phyloP scores from a whole-genome alignment of 2,329 filamentous ascomycete species.

The Neocucurbitaria cava region DNA sequence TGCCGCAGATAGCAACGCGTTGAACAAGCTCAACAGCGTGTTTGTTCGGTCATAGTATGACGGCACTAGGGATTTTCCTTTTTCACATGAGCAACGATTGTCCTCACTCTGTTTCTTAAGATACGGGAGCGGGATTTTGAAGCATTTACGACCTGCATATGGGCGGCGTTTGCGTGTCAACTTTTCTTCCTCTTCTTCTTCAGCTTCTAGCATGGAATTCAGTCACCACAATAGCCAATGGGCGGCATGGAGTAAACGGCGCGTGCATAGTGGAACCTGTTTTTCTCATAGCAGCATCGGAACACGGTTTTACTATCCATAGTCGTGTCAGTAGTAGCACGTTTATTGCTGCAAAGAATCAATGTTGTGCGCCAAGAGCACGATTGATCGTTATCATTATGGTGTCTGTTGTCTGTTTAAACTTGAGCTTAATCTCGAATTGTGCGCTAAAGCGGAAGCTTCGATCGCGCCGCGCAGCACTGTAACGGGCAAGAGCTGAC shows the following conservation, averaged over 20 bases:
- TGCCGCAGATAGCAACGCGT: conserved; percentile 37
- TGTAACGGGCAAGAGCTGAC: not conserved
- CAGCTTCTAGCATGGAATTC: not conserved
- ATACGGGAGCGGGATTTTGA: conserved; percentile 8
- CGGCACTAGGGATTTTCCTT: not conserved
- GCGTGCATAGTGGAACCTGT: not conserved
- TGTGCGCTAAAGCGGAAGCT: not conserved
- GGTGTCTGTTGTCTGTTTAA: not conserved
- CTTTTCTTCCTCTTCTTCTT: conserved; percentile 1
- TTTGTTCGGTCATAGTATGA: conserved; percentile 36
- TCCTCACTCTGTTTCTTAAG: conserved; percentile 2
- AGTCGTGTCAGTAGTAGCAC: not conserved
- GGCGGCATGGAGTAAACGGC: not conserved
- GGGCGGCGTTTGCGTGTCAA: conserved; percentile 32
- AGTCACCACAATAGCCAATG: not conserved
- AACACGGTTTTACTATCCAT: not conserved
- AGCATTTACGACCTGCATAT: conserved; percentile 38
- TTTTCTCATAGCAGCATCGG: not conserved
- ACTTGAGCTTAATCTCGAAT: not conserved
- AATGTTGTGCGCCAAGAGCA: not conserved
- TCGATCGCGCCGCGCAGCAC: not conserved
- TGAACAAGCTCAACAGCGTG: conserved; percentile 45
- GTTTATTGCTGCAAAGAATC: not conserved
- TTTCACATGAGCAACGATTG: not conserved
- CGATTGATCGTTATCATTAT: not conserved